phyloP scores from a whole-genome alignment of 164 flowering plant genomes.

The Macadamia tetraphylla region DNA sequence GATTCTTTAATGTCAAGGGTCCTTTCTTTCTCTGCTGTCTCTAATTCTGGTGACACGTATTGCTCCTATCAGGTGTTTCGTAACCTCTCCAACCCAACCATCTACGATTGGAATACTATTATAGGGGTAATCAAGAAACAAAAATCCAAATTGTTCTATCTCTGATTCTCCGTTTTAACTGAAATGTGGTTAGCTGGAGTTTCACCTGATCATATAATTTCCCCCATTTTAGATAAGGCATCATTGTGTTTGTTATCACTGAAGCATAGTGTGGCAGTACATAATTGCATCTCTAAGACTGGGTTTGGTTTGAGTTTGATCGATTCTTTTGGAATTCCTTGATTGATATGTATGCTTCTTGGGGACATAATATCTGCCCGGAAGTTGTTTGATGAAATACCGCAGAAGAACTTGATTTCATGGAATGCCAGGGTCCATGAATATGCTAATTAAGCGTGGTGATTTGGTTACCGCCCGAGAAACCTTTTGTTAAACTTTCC shows the following conservation, averaged over 20 bases:
- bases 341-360: conserved; percentile 71
- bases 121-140: conserved; percentile 64
- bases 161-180: conserved; percentile 23
- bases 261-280: conserved; percentile 40
- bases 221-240: conserved; percentile 69
- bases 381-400: conserved; percentile 20
- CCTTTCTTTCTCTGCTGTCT: conserved; percentile 43
- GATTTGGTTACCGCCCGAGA: conserved; percentile 39
- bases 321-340: conserved; percentile 54
- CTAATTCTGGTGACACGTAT: conserved; percentile 31
- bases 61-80: conserved; percentile 41
- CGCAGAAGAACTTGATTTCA: conserved; percentile 17
- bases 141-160: conserved; percentile 44
- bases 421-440: conserved; percentile 39
- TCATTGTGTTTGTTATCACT: conserved; percentile 34
- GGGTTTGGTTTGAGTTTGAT: conserved; percentile 43
- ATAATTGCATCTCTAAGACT: conserved; percentile 36
- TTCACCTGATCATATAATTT: conserved; percentile 53
- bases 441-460: conserved; percentile 52
- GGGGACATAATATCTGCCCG: conserved; percentile 35
- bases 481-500: conserved; percentile 21
- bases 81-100: conserved; percentile 31
- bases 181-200: conserved; percentile 50
- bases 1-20: conserved; percentile 33
- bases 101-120: conserved; percentile 52